Evolutionary conservation across 495 filamentous ascomycete species (phyloP), one percentile per base, ranked within the genome.

Genomic region (Chaetomium cochliodes): DNA sequence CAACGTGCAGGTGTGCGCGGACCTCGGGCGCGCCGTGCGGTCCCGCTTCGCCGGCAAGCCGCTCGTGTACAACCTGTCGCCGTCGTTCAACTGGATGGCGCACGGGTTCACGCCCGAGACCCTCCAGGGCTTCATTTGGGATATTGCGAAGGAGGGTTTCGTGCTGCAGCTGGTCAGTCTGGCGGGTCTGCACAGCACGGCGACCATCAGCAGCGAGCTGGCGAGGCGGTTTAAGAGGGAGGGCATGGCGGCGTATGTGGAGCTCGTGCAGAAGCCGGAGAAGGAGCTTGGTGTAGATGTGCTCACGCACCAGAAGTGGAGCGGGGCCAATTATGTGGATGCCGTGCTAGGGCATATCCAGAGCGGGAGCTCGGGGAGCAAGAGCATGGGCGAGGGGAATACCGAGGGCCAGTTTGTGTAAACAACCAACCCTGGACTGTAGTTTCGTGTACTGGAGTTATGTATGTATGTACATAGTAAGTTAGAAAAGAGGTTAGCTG

Each of bases 301-400:
- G 18, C 81, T 98, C 63, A 98, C 93, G 39, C 94, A 98, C 75
- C 94, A 98, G 82, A 97, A 96, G 71, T 98, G 94, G 93, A 96
- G 92, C 70, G 94, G 94, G 13, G 94, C 94, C 0, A 81, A 80
- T 20, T 97, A 97, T 72, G 88, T 98, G 63, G 94, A 98, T 78
- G 93, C 92, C 3, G 94, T 98, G 41, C 70, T 98, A 39, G 93
- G 93, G 2, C 87, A 90, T 2, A 93, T 98, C 65, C 91, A 96
- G 78, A 96, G 90, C 70, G 93, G 94, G 15, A 96, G 90, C 75
- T 90, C 87, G 66, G 83, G 85, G 55, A 91, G 83, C 72, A 91
- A 85, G 82, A 89, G 89, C 73, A 91, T 93, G 90, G 90, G 90
- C 0, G 88, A 90, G 60, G 90, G 90, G 1, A 92, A 91, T 69